Percentiles rank a stretch among this genome's conserved stretches.
Conservation (phyloP, 495 filamentous ascomycete genomes). For the Penicillium mononematosum region DNA sequence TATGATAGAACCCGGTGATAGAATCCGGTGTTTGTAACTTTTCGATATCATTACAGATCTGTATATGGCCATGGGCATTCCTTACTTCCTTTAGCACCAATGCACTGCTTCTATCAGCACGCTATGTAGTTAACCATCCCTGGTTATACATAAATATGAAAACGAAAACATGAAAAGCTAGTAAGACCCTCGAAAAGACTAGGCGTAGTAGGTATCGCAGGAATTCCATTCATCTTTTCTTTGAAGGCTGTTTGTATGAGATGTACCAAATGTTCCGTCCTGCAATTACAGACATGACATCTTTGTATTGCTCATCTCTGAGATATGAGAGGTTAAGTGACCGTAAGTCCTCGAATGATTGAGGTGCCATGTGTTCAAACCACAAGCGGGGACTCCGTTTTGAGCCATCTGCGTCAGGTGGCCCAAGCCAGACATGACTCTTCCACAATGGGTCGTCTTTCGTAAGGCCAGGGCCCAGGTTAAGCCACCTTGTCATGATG, state of each 20-base stretch:
- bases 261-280: not conserved
- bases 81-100: not conserved
- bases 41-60: conserved; percentile 10
- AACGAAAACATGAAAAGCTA: too few species aligned
- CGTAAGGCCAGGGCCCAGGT: conserved; percentile 6
- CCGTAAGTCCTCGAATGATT: conserved; percentile 7
- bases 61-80: not conserved
- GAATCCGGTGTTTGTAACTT: conserved; percentile 1
- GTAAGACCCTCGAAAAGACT: too few species aligned
- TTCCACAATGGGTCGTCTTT: conserved; percentile 8
- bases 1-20: conserved; percentile 11
- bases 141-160: not conserved
- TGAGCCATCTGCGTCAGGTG: not conserved
- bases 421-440: not conserved
- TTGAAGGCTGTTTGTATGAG: conserved; percentile 10
- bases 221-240: not conserved
- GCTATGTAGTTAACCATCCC: too few species aligned
- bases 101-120: too few species aligned
- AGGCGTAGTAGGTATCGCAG: not conserved
- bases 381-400: not conserved
- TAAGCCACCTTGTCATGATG: conserved; percentile 6
- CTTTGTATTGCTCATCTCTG: conserved; percentile 5
- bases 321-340: conserved; percentile 14
- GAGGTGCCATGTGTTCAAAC: conserved; percentile 9
- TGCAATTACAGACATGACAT: not conserved